Evolutionary conservation across 2,329 filamentous ascomycete species (phyloP).

Genomic region (Tricladium varicosporioides): DNA sequence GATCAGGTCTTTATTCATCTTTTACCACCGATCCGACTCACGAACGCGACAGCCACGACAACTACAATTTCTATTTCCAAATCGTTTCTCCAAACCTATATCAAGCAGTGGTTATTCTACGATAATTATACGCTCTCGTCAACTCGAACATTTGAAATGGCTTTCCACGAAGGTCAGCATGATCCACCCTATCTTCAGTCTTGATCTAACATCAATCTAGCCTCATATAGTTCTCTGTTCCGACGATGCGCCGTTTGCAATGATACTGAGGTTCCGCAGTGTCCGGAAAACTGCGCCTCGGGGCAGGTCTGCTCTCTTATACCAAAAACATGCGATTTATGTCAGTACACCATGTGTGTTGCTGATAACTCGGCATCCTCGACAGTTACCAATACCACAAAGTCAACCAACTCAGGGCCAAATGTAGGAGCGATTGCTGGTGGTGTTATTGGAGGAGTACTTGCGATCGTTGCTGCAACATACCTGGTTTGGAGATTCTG

Average conservation of each 20-base stretch:
- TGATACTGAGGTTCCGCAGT: conserved; percentile 49
- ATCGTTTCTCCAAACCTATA: background rate
- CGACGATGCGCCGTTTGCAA: conserved; percentile 57
- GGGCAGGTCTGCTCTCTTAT: conserved; percentile 51
- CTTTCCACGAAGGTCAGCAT: conserved; percentile 16
- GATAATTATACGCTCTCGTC: background rate
- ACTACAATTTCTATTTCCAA: background rate
- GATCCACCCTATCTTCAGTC: background rate
- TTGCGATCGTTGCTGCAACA: conserved; percentile 68
- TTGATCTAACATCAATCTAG: conserved; percentile 20
- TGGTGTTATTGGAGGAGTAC: conserved; percentile 82
- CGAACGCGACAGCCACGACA: background rate
- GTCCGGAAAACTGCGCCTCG: conserved; percentile 39
- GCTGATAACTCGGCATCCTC: conserved; percentile 31
- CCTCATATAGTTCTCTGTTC: conserved; percentile 41
- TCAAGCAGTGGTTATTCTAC: background rate
- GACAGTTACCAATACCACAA: conserved; percentile 27
- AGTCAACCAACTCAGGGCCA: conserved; percentile 46
- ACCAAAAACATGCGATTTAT: conserved; percentile 56
- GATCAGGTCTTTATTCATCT: conserved; percentile 7
- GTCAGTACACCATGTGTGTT: conserved; percentile 57
- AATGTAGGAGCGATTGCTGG: conserved; percentile 87
- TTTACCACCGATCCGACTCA: background rate
- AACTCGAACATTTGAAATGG: conserved; percentile 5
- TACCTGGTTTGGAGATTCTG: conserved; percentile 87